Base-by-base conservation (phyloP, 129 eudicot species). In the Centrapalus pauciflorus region DNA sequence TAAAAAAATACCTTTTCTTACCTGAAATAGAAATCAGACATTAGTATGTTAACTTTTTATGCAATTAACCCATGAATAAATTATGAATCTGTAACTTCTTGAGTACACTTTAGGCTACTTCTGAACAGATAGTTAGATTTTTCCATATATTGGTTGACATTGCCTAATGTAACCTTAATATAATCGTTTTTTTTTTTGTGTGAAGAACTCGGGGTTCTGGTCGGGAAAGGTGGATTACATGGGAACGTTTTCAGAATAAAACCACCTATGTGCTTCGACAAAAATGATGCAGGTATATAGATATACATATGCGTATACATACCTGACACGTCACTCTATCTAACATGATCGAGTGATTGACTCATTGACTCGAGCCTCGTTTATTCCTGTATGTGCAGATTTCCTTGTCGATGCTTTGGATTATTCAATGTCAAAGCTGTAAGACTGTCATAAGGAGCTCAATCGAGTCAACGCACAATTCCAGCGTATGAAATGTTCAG, bases 251-350 rank as follows among this genome's bases (percentile, higher is more conserved):
- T 93, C 85, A 77, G 95, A 64, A 75, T 93, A 84, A 93, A 88
- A 76, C 98, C 98, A 58, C 98, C 98, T 5, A 93, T 93, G 96
- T 93, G 98, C 80, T 93, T 93, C 73, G 71, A 66, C 41, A 88
- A 80, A 80, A 87, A 86, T 68, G 98, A 93, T 82, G 98, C 98
- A 81, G 98, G 98, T 92, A 7, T 8, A 6, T 7, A 29, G 0
- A 8, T 4, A 27, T 19, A 1, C 25, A 3, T 45, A 16, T 21
- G 50, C 8, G 25, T 38, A 66, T 3, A 66, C 7, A 49, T 50
- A 17, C 13, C 5, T 23, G n/a, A 21, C 27, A 37, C 37, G 43
- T 14, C 34, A n/a, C n/a, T 16, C n/a, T 24, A 26, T 30, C 29
- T 24, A 12, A n/a, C n/a, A n/a, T n/a, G n/a, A n/a, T n/a, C n/a